Evolutionary conservation across 768 basidiomycete genomes (phyloP).

Genomic region (Strobilomyces confusus): DNA sequence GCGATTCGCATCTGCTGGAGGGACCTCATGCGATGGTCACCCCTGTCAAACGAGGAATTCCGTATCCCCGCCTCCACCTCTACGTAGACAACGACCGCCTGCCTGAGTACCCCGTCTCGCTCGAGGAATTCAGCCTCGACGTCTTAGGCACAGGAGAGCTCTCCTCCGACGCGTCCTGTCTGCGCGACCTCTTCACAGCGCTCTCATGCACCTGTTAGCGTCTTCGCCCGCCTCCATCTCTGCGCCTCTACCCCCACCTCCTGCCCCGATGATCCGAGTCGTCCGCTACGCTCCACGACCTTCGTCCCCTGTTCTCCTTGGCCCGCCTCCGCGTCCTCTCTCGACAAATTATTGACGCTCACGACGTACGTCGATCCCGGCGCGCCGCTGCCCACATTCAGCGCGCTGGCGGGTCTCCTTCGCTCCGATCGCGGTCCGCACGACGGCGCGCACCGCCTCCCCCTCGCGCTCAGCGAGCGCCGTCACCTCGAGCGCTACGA

Average conservation of each 20-base stretch:
- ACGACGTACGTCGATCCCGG: slow-evolving; percentile 14
- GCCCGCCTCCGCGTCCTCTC: slow-evolving; percentile 6
- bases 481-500: slow-evolving; percentile 60
- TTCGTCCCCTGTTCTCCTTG: slow-evolving; percentile 15
- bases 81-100: slow-evolving; percentile 13
- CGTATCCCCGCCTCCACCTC: slow-evolving; percentile 17
- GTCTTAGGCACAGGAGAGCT: slow-evolving; percentile 18
- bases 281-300: slow-evolving; percentile 8
- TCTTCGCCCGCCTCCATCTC: slow-evolving; percentile 10
- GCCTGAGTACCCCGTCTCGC: slow-evolving; percentile 7
- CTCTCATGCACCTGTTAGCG: slow-evolving; percentile 14
- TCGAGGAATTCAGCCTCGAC: slow-evolving; percentile 21
- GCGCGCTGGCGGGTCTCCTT: slow-evolving; percentile 11
- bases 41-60: slow-evolving; percentile 12
- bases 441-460: no score
- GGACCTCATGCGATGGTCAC: slow-evolving; percentile 21
- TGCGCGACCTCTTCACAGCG: slow-evolving; percentile 12
- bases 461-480: no score
- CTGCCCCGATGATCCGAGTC: background rate
- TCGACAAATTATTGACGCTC: slow-evolving; percentile 18
- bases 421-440: no score
- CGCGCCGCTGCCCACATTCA: slow-evolving; percentile 21
- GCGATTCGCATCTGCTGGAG: slow-evolving; percentile 18
- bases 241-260: slow-evolving; percentile 14
- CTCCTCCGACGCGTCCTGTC: background rate